A percentile compares a stretch with the other conserved stretches of the same genome.
phyloP scores from a whole-genome alignment of 768 basidiomycete species.

The Leccinum rimulosum region DNA sequence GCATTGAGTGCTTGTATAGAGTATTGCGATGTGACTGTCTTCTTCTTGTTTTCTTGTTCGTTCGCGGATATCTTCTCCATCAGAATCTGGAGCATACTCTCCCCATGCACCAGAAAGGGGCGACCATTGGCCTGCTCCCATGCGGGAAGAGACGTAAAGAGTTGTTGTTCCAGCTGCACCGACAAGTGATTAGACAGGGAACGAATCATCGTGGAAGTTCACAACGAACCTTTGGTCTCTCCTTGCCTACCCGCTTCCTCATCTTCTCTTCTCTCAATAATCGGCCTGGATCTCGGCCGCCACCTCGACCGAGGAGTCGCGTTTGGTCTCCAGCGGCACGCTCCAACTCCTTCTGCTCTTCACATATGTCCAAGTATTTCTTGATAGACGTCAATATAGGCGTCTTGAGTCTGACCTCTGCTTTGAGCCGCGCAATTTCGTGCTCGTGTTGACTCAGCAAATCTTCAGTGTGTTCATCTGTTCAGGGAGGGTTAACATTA shows the following conservation, averaged over 20 bases:
- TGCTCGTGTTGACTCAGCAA: constrained; percentile 80
- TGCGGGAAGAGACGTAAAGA: constrained; percentile 69
- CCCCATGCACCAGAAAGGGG: constrained; percentile 82
- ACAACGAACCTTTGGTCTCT: constrained; percentile 79
- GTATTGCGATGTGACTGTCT: constrained; percentile 37
- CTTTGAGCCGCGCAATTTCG: constrained; percentile 77
- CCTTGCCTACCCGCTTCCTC: constrained; percentile 87
- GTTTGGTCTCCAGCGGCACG: constrained; percentile 78
- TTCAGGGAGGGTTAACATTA: not conserved
- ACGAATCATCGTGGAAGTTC: not conserved
- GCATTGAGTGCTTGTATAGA: constrained; percentile 30
- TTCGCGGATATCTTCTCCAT: constrained; percentile 67
- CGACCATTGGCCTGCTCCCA: constrained; percentile 82
- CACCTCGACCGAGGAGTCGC: constrained; percentile 75
- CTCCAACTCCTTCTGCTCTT: constrained; percentile 86
- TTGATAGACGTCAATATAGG: constrained; percentile 71
- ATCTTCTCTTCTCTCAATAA: constrained; percentile 95
- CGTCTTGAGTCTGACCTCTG: constrained; percentile 77
- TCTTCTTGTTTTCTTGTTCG: constrained; percentile 80
- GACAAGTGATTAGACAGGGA: constrained; percentile 34
- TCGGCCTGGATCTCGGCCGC: constrained; percentile 74
- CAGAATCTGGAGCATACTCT: constrained; percentile 75
- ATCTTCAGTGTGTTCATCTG: constrained; percentile 89
- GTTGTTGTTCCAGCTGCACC: constrained; percentile 81
- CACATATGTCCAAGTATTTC: constrained; percentile 89